These are phyloP conservation scores for Fusarium decemcellulare DNA, from an alignment of 2,329 filamentous ascomycete genomes.

Conservation along the genomic window DNA sequence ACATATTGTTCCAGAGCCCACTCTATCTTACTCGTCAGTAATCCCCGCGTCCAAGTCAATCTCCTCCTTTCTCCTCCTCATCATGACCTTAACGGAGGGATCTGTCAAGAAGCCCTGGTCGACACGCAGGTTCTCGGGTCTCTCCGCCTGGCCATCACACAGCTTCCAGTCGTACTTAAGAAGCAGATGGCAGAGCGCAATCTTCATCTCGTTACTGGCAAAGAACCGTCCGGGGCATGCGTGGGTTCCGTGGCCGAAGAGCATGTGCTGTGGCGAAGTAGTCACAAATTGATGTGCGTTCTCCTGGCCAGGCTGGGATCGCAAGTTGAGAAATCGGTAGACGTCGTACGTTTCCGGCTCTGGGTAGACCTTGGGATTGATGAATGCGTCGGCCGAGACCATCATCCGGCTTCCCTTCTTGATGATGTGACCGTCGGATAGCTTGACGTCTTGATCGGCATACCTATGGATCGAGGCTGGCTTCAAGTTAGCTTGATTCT, in stretches of 20 bases:
- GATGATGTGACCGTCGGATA: not conserved
- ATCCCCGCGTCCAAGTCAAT: not conserved
- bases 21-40: not conserved
- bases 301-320: constrained; percentile 51
- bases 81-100: not conserved
- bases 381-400: not conserved
- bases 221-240: constrained; percentile 69
- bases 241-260: constrained; percentile 49
- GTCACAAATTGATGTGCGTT: not conserved
- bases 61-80: not conserved
- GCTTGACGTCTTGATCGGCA: not conserved
- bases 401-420: constrained; percentile 1
- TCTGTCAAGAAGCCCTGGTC: not conserved
- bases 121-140: not conserved
- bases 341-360: not conserved
- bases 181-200: constrained; percentile 63
- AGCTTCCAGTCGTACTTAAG: constrained; percentile 61
- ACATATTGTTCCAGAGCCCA: too few relatives aligned
- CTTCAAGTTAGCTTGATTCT: not conserved
- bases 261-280: not conserved
- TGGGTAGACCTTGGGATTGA: not conserved
- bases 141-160: constrained; percentile 1
- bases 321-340: not conserved
- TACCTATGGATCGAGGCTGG: not conserved
- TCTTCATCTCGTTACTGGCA: constrained; percentile 66